These are phyloP conservation scores for Claviceps digitariae DNA, from an alignment of 2,329 filamentous ascomycete genomes.

Conservation along the genomic window DNA sequence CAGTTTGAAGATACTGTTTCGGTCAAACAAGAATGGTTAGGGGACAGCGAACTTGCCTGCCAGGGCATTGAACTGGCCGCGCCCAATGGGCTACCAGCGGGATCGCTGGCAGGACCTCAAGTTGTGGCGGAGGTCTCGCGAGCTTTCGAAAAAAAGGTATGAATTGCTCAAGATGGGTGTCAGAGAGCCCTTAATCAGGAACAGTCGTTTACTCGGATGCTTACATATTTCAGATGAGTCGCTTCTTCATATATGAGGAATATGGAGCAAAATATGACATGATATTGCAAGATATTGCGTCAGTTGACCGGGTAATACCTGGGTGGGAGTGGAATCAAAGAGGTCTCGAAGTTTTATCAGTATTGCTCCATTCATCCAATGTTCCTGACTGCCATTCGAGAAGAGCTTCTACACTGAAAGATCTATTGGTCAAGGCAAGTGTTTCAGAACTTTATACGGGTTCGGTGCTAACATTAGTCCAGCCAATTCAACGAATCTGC, in stretches of 20 bases:
- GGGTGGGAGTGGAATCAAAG: constrained; percentile 71
- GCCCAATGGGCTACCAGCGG: neutral
- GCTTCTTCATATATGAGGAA: constrained; percentile 80
- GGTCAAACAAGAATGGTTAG: neutral
- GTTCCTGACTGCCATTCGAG: constrained; percentile 47
- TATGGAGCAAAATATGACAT: constrained; percentile 84
- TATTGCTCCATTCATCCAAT: constrained; percentile 58
- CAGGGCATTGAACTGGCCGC: constrained; percentile 28
- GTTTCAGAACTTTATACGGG: neutral
- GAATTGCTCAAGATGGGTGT: constrained; percentile 2
- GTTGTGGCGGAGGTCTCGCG: constrained; percentile 47
- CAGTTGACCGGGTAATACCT: constrained; percentile 52
- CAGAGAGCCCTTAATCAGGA: neutral
- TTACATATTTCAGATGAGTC: constrained; percentile 44
- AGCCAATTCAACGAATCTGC: constrained; percentile 88
- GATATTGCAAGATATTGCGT: constrained; percentile 64
- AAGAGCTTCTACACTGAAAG: constrained; percentile 69
- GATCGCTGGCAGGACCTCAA: constrained; percentile 42
- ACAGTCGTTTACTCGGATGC: neutral
- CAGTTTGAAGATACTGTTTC: constrained; percentile 15
- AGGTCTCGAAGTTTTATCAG: constrained; percentile 72
- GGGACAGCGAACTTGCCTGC: neutral
- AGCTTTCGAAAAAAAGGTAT: constrained; percentile 46
- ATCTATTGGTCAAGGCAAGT: constrained; percentile 76
- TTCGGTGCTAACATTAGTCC: constrained; percentile 3